Conservation (phyloP, 2,329 filamentous ascomycete species). For the Drechslerella coelobrocha region DNA sequence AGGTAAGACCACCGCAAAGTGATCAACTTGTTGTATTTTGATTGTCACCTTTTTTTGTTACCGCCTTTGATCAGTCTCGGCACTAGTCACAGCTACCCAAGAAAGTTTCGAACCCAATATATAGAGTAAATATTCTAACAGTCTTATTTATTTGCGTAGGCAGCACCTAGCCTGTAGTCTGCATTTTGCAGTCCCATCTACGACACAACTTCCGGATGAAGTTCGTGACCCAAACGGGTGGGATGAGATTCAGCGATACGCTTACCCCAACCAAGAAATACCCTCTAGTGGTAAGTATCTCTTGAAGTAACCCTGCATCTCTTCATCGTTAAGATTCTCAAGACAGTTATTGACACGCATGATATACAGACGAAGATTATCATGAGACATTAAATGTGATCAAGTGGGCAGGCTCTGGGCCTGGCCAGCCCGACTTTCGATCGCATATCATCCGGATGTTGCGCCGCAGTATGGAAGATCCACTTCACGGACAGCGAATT, state of each 20-base stretch:
- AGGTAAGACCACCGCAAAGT: conserved; percentile 5
- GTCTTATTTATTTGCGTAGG: conserved; percentile 10
- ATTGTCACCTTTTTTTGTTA: background rate
- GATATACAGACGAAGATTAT: conserved; percentile 33
- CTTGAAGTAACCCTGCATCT: background rate
- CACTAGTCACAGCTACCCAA: no score
- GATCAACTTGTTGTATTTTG: background rate
- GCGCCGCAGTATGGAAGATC: background rate
- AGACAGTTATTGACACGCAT: background rate
- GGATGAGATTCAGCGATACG: conserved; percentile 26
- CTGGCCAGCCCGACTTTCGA: conserved; percentile 33
- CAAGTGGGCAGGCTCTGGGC: conserved; percentile 3
- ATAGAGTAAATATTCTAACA: no score
- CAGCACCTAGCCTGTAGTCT: conserved; percentile 29
- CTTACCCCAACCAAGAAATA: conserved; percentile 21
- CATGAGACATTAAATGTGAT: conserved; percentile 25
- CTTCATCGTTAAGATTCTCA: background rate
- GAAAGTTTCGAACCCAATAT: no score
- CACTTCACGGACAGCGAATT: background rate
- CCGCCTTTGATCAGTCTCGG: background rate
- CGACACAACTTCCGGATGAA: conserved; percentile 27
- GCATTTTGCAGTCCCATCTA: conserved; percentile 23
- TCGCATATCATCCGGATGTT: conserved; percentile 30
- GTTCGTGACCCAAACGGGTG: conserved; percentile 35
- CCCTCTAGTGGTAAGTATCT: conserved; percentile 32